Evolutionary conservation across 2,329 filamentous ascomycete species (phyloP), one percentile per base, ranked within the genome.

Genomic region (Nothopassalora personata): DNA sequence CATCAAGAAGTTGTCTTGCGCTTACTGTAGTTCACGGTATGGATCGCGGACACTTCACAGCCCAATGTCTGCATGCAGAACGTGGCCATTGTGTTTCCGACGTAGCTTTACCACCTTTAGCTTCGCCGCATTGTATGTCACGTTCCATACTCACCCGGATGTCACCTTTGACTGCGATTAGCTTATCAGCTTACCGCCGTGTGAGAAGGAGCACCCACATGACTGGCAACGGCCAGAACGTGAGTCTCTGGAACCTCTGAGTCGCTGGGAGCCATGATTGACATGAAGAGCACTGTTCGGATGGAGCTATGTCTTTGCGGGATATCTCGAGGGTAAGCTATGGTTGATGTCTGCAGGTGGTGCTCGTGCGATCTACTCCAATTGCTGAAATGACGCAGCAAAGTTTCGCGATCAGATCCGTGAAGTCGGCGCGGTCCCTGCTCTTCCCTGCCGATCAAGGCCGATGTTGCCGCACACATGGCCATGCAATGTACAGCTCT

Each of bases 21-120:
- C 87, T 74, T 79, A 96, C 93, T 97, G 79, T 97, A 99, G 70
- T 99, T 89, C 6, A 99, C 94, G 0, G 94, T 99, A 73, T 99
- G 97, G 69, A 99, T 82, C 2, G 91, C 90, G 8, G 91, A 89
- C 6, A 97, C 93, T 70, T 99, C 93, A 71, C 91, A 97, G 51
- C 94, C 94, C 53, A 99, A 78, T 0, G 89, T 88, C 75, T 99
- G 93, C 82, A 99, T 88, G 66, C 92, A 90, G 71, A 96, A 95
- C 1, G 91, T 91, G 46, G 92, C 92, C 81, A 99, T 96, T 70
- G 93, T 96, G 74, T 99, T 99, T 54, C 94, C 94, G 66, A 99
- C 94, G 82, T 97, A 93, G 73, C 94, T 96, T 73, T 30, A 36
- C 36, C 10, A 28, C 13, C 28, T 58, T 71, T 49, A 70, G 64